These are phyloP conservation scores for Tuber indicum DNA, from an alignment of 495 filamentous ascomycete species.

Conservation along the genomic window DNA sequence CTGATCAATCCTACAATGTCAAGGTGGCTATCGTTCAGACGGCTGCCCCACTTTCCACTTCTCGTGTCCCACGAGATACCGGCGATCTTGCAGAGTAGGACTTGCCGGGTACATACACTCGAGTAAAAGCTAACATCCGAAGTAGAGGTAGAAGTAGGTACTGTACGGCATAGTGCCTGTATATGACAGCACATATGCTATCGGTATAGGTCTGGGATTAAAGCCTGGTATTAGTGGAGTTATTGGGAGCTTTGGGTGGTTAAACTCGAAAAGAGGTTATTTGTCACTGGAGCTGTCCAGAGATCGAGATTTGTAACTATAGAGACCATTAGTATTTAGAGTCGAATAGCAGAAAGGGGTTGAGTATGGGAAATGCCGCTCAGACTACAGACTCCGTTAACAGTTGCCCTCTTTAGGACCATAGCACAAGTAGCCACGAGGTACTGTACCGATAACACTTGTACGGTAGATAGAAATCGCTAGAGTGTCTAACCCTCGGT, in stretches of 20 bases:
- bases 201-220: background rate
- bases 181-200: background rate
- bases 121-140: background rate
- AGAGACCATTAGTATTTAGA: background rate
- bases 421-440: background rate
- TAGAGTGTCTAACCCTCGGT: background rate
- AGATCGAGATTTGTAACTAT: background rate
- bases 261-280: background rate
- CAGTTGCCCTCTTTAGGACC: background rate
- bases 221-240: background rate
- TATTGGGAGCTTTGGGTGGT: background rate
- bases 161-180: background rate
- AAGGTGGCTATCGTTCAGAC: background rate
- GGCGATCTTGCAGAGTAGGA: background rate
- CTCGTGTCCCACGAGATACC: background rate
- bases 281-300: background rate
- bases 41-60: background rate
- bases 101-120: background rate
- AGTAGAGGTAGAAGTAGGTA: background rate
- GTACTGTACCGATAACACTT: background rate
- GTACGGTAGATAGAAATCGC: background rate
- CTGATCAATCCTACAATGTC: background rate
- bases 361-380: background rate
- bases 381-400: background rate
- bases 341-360: background rate